Conservation (phyloP, 345 rosid species). For the Corchorus olitorius region DNA sequence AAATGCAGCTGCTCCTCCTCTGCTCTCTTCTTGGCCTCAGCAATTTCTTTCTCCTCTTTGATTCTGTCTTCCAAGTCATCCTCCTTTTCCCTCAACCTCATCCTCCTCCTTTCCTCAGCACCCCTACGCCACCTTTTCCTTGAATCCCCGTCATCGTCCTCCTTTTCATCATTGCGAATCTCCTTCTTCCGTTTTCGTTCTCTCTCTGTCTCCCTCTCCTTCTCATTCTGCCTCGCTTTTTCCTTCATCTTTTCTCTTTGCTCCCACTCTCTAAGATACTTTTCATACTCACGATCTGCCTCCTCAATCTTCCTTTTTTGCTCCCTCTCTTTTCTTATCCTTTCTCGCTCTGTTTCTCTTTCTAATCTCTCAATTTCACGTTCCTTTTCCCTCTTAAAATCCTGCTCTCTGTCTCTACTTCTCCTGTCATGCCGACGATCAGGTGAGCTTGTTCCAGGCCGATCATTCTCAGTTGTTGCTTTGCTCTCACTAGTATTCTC, state of each 20-base stretch:
- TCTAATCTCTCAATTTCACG: conserved; percentile 85
- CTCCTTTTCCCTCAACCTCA: conserved; percentile 75
- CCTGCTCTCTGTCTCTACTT: conserved; percentile 69
- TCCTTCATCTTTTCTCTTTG: conserved; percentile 92
- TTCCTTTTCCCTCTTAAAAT: conserved; percentile 77
- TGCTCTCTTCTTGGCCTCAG: conserved; percentile 71
- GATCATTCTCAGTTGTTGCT: conserved; percentile 58
- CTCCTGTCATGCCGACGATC: conserved; percentile 77
- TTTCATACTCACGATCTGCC: conserved; percentile 87
- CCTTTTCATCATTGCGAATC: conserved; percentile 80
- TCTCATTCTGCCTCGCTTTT: conserved; percentile 89
- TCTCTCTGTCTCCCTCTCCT: conserved; percentile 88
- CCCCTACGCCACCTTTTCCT: conserved; percentile 84
- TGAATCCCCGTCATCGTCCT: conserved; percentile 79
- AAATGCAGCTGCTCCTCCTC: conserved; percentile 72
- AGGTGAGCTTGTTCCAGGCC: conserved; percentile 80
- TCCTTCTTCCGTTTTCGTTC: conserved; percentile 89
- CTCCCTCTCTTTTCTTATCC: conserved; percentile 89
- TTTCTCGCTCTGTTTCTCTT: conserved; percentile 90
- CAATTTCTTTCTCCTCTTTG: conserved; percentile 83
- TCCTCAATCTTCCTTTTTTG: conserved; percentile 88
- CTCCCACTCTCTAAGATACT: conserved; percentile 93
- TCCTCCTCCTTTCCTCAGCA: conserved; percentile 80
- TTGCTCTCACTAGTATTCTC: conserved; percentile 67
- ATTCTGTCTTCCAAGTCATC: conserved; percentile 76